Base-by-base conservation (phyloP, 2,329 filamentous ascomycete species). In the Calonectria ilicicola region DNA sequence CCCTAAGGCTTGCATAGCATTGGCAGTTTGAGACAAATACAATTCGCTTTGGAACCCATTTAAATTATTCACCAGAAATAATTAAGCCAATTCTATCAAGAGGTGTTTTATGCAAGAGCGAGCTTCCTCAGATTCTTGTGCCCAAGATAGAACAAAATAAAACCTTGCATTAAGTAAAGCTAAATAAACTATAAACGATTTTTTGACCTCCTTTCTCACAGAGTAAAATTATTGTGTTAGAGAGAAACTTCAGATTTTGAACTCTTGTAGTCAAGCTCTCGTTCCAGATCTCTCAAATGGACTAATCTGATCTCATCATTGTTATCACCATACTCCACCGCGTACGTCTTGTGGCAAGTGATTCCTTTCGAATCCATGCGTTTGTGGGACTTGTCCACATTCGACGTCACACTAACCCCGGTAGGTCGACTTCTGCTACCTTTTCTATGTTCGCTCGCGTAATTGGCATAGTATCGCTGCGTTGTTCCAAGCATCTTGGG, bases 401-500 rank as follows among this genome's bases (percentile, higher is more conserved):
- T 73, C 2, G 80, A 82, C 8, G 68, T 77, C 15, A 75, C 78
- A 38, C 76, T 79, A 19, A 75, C 76, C 1, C 77, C 76, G 5
- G 78, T 26, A 0, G 73, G 72, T 5, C 67, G 69, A 12, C 69
- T 75, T 12, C 67, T 66, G 42, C 69, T 71, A 70, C 73, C 19
- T 64, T 66, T 8, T 64, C 65, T 0, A 65, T 72, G 51, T 47
- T 72, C 75, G 44, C 69, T 75, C 1, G 72, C 72, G 27, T 81
- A 79, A 66, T 77, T 79, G 27, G 67, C 76, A 19, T 83, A 81
- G 65, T 81, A 81, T 10, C 75, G 71, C n/a, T 80, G 78, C 2
- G 82, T 78, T 19, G 82, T 79, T 14, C 81, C 80, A 9, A 80
- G 72, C 0, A 83, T 17, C 69, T 78, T 80, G 51, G 86, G 87